These are phyloP conservation scores for Pseudopyrenochaeta lycopersici DNA, from an alignment of 2,329 filamentous ascomycete genomes.

Conservation along the genomic window DNA sequence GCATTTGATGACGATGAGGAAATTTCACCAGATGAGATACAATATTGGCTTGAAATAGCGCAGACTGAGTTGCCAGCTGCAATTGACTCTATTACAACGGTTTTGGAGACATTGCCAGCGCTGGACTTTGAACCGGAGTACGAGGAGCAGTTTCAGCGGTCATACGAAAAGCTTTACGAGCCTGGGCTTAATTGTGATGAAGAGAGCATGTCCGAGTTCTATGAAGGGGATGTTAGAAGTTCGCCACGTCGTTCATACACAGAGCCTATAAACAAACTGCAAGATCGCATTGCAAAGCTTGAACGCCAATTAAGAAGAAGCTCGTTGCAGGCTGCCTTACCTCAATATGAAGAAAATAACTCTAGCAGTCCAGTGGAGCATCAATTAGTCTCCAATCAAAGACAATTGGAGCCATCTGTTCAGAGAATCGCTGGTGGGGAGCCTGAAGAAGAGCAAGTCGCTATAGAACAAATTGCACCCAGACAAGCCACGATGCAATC, in stretches of 20 bases:
- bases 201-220: slow-evolving; percentile 1
- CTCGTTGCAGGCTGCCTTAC: not conserved
- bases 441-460: not conserved
- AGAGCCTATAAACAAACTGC: slow-evolving; percentile 16
- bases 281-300: slow-evolving; percentile 18
- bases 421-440: not conserved
- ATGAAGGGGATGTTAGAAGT: slow-evolving; percentile 3
- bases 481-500: not conserved
- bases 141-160: slow-evolving; percentile 4
- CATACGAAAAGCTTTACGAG: slow-evolving; percentile 1
- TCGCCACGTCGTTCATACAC: slow-evolving; percentile 18
- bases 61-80: slow-evolving; percentile 25
- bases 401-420: slow-evolving; percentile 5
- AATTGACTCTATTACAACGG: slow-evolving; percentile 21
- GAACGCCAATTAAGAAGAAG: slow-evolving; percentile 12
- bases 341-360: slow-evolving; percentile 1
- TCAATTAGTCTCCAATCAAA: not conserved
- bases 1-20: slow-evolving; percentile 14
- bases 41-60: slow-evolving; percentile 27
- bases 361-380: slow-evolving; percentile 1
- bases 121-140: slow-evolving; percentile 1
- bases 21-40: slow-evolving; percentile 20
- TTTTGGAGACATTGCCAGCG: slow-evolving; percentile 5
- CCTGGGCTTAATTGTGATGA: slow-evolving; percentile 2
- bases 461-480: not conserved